Base-by-base conservation (phyloP, 768 basidiomycete genomes). In the Paxillus ammoniavirescens region DNA sequence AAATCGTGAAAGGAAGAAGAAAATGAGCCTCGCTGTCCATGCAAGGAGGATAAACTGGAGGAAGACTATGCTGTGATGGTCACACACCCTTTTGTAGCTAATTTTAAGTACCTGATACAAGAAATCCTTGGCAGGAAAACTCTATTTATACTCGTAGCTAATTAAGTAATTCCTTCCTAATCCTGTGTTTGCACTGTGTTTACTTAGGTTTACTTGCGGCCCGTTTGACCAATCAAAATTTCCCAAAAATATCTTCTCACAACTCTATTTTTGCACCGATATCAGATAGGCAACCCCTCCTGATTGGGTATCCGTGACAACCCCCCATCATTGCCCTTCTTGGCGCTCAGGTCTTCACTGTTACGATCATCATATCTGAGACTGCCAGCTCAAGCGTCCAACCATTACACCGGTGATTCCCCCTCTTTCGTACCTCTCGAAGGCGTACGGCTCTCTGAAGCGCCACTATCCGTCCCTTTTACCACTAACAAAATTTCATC, bases 101-200 rank as follows among this genome's bases (percentile, higher is more conserved):
- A 54, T 55, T 55, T 56, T 49, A 61, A 8, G 50, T 69, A 58
- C 65, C 67, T 66, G 65, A 63, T 68, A 68, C 61, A 63, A 55
- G 42, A 42, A 49, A 52, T 60, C 66, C 31, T 67, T 67, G 66
- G 66, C 66, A 66, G 45, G 56, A 62, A 66, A 58, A 45, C 42
- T 9, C 54, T 67, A 69, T 69, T 69, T 67, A 67, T 69, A 69
- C 51, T 53, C 45, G 50, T 53, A 47, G 53, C 53, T 47, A 55
- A 48, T 57, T 23, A 40, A 57, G 60, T 43, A 56, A 61, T 54
- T 40, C 17, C 31, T 49, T 59, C 61, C 59, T 56, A 50, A 63
- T 52, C 53, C 61, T 58, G 61, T 42, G 42, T 48, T 15, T 52
- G 21, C 21, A 21, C 21, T 21, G 21, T 21, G 21, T 21, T 21